Conservation (phyloP, 2,329 filamentous ascomycete genomes). For the Trichoderma sp. region DNA sequence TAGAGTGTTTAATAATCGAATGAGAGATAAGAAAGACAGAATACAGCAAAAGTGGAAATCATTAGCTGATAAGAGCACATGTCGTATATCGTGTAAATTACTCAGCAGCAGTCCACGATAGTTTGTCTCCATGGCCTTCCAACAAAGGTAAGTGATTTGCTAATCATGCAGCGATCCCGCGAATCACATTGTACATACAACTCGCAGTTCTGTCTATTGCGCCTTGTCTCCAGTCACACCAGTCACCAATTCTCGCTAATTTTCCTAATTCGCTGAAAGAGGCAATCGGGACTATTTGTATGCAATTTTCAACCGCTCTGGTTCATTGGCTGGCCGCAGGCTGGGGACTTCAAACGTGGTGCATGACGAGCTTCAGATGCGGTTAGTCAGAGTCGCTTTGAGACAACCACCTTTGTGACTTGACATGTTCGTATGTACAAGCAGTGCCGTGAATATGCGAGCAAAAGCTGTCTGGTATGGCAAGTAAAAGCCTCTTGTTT, state of each 20-base stretch:
- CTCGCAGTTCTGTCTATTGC: not conserved
- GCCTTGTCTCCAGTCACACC: not conserved
- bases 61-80: not conserved
- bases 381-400: not conserved
- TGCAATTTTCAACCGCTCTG: not conserved
- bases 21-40: not conserved
- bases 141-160: not conserved
- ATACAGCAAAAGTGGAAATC: not conserved
- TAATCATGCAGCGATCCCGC: not conserved
- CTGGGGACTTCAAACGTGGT: not conserved
- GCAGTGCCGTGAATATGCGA: not conserved
- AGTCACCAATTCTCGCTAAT: not conserved
- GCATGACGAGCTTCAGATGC: not conserved
- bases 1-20: not conserved
- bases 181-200: not conserved
- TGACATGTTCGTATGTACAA: not conserved
- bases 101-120: not conserved
- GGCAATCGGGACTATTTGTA: constrained; percentile 8
- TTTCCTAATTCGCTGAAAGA: constrained; percentile 11
- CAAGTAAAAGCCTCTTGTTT: not conserved
- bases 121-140: not conserved
- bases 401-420: not conserved
- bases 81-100: not conserved
- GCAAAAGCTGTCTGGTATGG: not conserved
- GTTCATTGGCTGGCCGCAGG: not conserved